Conservation (phyloP, 2,329 filamentous ascomycete genomes). For the Beauveria sp. region DNA sequence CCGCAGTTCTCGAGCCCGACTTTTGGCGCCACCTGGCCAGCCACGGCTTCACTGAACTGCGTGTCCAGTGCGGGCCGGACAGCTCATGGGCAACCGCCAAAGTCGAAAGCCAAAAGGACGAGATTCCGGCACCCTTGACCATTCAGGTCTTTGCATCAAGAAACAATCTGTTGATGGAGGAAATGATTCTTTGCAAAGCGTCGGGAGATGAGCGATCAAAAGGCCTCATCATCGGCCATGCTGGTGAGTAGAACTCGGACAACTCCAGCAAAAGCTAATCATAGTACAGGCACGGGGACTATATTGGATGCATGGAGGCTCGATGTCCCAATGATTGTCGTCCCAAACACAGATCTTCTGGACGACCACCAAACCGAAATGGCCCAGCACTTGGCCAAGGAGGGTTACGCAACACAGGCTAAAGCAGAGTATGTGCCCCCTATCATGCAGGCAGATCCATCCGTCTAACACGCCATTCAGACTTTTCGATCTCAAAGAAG, state of each 20-base stretch:
- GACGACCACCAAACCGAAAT: constrained; percentile 90
- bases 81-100: constrained; percentile 29
- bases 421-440: constrained; percentile 48
- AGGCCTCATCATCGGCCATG: constrained; percentile 81
- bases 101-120: constrained; percentile 15
- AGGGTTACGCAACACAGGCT: constrained; percentile 71
- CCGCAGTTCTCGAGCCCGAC: constrained; percentile 49
- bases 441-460: background rate
- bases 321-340: constrained; percentile 72
- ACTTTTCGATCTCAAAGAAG: constrained; percentile 25
- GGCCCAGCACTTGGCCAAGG: constrained; percentile 63
- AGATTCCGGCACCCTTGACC: constrained; percentile 19
- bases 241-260: constrained; percentile 49
- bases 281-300: constrained; percentile 67
- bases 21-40: constrained; percentile 56
- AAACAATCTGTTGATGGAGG: constrained; percentile 28
- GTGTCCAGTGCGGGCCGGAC: constrained; percentile 74
- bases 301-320: constrained; percentile 76
- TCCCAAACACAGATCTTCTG: constrained; percentile 74
- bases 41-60: constrained; percentile 61
- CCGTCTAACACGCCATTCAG: constrained; percentile 13
- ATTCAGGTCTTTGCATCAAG: constrained; percentile 26
- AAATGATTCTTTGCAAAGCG: constrained; percentile 48
- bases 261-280: background rate
- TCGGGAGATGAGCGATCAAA: constrained; percentile 39